Base-by-base conservation (phyloP, 2,329 filamentous ascomycete genomes). In the Aureobasidium sp. region DNA sequence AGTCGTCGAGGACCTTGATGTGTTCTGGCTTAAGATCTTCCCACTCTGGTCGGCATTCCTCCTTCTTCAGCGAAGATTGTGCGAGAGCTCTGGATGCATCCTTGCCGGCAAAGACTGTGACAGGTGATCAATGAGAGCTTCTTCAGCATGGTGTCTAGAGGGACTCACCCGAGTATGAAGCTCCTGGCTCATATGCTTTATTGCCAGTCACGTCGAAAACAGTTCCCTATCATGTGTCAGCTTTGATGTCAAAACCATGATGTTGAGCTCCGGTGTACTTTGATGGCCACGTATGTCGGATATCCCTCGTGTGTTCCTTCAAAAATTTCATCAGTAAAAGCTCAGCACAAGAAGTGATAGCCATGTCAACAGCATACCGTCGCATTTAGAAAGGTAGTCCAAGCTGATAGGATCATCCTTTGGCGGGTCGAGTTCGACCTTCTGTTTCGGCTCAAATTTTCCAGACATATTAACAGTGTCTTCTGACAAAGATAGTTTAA, bases 71-170 rank as follows among this genome's bases (percentile, higher is more conserved):
- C 8, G 91, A 96, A 1, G 91, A 94, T 73, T 86, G 87, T 11
- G 86, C 94, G 2, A 99, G 83, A 7, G 91, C 94, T 64, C 91
- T 85, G n/a, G 94, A 97, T 30, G 94, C 89, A 70, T 99, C 95
- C 72, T 96, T 96, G 64, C 94, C 94, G 2, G 91, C 89, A 72
- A 99, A 99, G 25, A 97, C 94, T 99, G n/a, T n/a, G n/a, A n/a
- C n/a, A n/a, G n/a, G n/a, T n/a, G n/a, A n/a, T n/a, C n/a, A n/a
- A n/a, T n/a, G n/a, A n/a, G n/a, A n/a, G n/a, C n/a, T n/a, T n/a
- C n/a, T n/a, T n/a, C n/a, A n/a, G n/a, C 1, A 21, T 21, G 21
- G 21, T 25, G 21, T 34, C 3, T 4, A 8, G 14, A 42, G 4
- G 45, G 11, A 7, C 30, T 36, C 80, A 97, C 94, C 89, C 69